Base-by-base conservation (phyloP, 139 green algal species). In the Haematococcus sp. region DNA sequence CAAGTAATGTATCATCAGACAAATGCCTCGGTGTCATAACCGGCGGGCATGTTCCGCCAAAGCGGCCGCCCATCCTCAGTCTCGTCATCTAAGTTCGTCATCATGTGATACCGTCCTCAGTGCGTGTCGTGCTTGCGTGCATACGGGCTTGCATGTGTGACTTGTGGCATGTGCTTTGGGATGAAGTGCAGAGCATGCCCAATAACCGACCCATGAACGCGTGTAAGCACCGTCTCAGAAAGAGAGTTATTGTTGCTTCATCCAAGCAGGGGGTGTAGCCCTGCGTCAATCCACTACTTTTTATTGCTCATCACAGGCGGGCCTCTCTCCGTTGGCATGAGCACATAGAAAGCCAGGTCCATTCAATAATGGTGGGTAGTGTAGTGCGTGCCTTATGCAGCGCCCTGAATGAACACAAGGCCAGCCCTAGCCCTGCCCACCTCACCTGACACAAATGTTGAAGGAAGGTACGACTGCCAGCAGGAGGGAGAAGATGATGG, bases 281-380 rank as follows among this genome's bases (percentile, higher is more conserved):
- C 25, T 28, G 32, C 58, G 30, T 73, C 66, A 63, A 22, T 58
- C 66, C 66, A 73, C 66, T 73, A 73, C 66, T 73, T 73, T 73
- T 40, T 60, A 34, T 70, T 11, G 23, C 5, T 51, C 35, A 19
- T 70, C 63, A 58, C 27, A 34, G 35, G 35, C 31, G 35, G 20
- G 7, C 5, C 35, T 22, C 20, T 2, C 2, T 3, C 22, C 5
- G 32, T 2, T 70, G 63, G n/a, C 13, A 51, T 49, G 15, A 40
- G 28, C 30, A 30, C 25, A 34, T 3, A n/a, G 17, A 33, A 5
- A 52, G 16, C 16, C 17, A 51, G 51, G 32, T 17, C 4, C 16
- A 17, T 13, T 25, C 31, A 51, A 68, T 5, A 30, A 52, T 51
- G 33, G 22, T 19, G 25, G 34, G 25, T n/a, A 35, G 54, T 32